Conservation (phyloP, 495 filamentous ascomycete genomes). For the Xanthoparmelia taractica region DNA sequence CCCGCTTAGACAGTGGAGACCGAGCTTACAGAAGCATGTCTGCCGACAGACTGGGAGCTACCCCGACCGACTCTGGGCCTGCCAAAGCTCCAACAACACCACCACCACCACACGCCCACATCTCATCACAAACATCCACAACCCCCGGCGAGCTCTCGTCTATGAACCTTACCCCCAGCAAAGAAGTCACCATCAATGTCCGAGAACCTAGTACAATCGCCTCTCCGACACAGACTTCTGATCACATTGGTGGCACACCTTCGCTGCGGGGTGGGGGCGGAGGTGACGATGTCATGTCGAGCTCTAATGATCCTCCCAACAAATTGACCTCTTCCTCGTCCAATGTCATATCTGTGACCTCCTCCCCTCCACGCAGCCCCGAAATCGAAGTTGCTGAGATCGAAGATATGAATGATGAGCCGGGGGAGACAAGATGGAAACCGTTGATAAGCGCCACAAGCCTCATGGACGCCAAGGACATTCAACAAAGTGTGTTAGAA, state of each 20-base stretch:
- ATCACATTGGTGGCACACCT: constrained; percentile 1
- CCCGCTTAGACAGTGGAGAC: constrained; percentile 53
- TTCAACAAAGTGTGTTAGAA: constrained; percentile 17
- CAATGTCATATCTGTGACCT: constrained; percentile 40
- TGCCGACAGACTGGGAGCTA: constrained; percentile 28
- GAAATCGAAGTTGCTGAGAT: constrained; percentile 50
- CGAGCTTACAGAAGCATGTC: constrained; percentile 41
- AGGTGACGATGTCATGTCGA: neutral
- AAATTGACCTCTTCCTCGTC: constrained; percentile 20
- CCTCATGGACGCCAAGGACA: constrained; percentile 19
- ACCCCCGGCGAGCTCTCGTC: neutral
- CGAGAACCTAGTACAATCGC: constrained; percentile 13
- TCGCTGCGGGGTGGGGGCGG: neutral
- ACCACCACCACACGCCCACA: constrained; percentile 6
- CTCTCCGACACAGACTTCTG: constrained; percentile 1
- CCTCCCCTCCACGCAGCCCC: constrained; percentile 44
- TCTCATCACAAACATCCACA: neutral
- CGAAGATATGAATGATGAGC: constrained; percentile 47
- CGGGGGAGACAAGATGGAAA: constrained; percentile 40
- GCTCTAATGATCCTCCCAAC: neutral
- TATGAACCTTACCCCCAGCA: constrained; percentile 36
- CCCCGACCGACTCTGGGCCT: constrained; percentile 24
- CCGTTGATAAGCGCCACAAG: constrained; percentile 30
- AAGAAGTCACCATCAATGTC: constrained; percentile 49
- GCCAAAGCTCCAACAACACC: constrained; percentile 32